Conservation (phyloP, 768 basidiomycete genomes). For the Punctularia strigosozonata region DNA sequence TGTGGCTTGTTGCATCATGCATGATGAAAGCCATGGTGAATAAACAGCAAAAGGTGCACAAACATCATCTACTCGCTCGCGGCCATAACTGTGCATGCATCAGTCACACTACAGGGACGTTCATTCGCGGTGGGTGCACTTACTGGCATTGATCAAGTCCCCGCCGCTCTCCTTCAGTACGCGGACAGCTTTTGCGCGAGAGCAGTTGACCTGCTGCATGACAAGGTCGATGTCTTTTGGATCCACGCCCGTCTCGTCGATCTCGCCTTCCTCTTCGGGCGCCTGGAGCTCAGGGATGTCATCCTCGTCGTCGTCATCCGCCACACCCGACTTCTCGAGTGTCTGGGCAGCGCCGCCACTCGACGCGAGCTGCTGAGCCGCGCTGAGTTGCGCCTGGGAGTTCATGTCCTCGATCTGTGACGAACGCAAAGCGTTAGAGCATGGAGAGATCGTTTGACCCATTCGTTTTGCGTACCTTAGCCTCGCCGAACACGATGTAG, state of each 20-base stretch:
- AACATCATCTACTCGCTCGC: conserved; percentile 63
- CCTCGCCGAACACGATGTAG: conserved; percentile 99
- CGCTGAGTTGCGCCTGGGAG: conserved; percentile 60
- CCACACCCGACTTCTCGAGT: conserved; percentile 39
- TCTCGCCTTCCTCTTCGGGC: conserved; percentile 66
- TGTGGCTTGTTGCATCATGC: conserved; percentile 1
- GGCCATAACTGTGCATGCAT: conserved; percentile 60
- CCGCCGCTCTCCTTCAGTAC: conserved; percentile 87
- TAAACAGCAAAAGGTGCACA: conserved; percentile 19
- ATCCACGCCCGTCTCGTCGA: conserved; percentile 84
- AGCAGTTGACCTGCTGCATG: conserved; percentile 82
- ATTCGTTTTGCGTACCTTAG: conserved; percentile 42
- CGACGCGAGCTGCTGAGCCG: conserved; percentile 67
- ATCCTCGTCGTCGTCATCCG: conserved; percentile 54
- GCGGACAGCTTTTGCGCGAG: conserved; percentile 84
- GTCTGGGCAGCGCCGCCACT: conserved; percentile 33
- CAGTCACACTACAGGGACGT: conserved; percentile 7
- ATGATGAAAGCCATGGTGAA: conserved; percentile 19
- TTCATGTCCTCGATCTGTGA: conserved; percentile 85
- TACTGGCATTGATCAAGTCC: conserved; percentile 94
- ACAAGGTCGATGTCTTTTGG: conserved; percentile 93
- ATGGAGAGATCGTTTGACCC: not conserved
- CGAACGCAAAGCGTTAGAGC: not conserved
- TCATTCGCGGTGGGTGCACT: conserved; percentile 23
- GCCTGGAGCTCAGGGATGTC: conserved; percentile 80